These are phyloP conservation scores for Penicillium freii DNA, from an alignment of 2,329 filamentous ascomycete species.

Conservation along the genomic window DNA sequence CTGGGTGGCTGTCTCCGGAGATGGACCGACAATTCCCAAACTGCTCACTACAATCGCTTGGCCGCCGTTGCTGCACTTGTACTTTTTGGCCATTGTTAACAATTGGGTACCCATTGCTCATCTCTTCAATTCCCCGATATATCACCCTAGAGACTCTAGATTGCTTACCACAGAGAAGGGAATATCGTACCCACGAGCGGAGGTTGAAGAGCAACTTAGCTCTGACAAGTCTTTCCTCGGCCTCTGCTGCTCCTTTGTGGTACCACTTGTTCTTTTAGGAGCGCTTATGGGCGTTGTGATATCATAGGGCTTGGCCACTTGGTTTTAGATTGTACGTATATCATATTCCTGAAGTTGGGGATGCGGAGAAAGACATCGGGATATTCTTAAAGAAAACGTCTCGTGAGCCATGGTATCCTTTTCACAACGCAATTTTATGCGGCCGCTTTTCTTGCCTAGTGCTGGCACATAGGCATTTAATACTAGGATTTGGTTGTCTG, in stretches of 20 bases:
- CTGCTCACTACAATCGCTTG: slow-evolving; percentile 21
- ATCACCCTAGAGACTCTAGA: not conserved
- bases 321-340: not conserved
- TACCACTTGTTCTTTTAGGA: not conserved
- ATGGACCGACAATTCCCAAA: not conserved
- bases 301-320: not conserved
- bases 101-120: slow-evolving; percentile 25
- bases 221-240: not conserved
- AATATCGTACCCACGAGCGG: not conserved
- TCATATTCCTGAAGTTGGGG: not conserved
- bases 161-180: not conserved
- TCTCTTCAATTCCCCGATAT: slow-evolving; percentile 19
- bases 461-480: not conserved
- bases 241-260: not conserved
- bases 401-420: not conserved
- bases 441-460: not conserved
- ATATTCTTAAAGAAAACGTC: not conserved
- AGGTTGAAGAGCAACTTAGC: not conserved
- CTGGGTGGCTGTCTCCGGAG: not conserved
- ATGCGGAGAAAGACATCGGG: not conserved
- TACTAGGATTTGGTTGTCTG: not conserved
- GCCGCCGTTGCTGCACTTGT: slow-evolving; percentile 26
- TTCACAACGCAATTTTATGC: not conserved
- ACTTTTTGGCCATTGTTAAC: slow-evolving; percentile 15
- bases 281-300: not conserved